A percentile compares a stretch with the other conserved stretches of the same genome.
phyloP scores from a whole-genome alignment of 208 protist species.

The Trypanosoma caninum region DNA sequence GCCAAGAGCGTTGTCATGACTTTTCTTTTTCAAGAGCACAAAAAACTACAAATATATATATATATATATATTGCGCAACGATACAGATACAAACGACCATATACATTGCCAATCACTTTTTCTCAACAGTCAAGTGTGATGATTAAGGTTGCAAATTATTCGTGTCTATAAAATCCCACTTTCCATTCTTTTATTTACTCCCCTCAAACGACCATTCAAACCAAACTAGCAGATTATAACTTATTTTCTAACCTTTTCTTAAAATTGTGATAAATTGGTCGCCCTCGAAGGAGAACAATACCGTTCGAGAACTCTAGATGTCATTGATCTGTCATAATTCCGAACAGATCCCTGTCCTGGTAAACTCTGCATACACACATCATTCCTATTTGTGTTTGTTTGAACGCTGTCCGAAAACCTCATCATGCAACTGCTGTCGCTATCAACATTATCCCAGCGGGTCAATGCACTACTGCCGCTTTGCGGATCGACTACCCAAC shows the following conservation, averaged over 20 bases:
- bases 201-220: neutral
- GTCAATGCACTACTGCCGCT: constrained; percentile 8
- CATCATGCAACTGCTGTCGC: neutral
- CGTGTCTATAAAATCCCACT: neutral
- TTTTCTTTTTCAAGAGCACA: too few relatives aligned
- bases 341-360: neutral
- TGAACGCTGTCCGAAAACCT: neutral
- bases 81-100: neutral
- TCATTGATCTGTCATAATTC: neutral
- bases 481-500: constrained; percentile 47
- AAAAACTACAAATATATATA: neutral
- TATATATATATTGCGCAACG: neutral
- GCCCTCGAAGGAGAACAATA: neutral
- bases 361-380: constrained; percentile 3
- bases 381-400: neutral
- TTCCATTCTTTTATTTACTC: neutral
- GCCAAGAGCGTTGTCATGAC: too few relatives aligned
- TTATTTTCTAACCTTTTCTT: neutral
- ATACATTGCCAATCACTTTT: neutral
- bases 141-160: too few relatives aligned
- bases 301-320: neutral
- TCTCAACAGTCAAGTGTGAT: too few relatives aligned
- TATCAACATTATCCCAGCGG: neutral
- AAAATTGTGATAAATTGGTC: neutral
- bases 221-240: too few relatives aligned